Base-by-base conservation (phyloP, 2,329 filamentous ascomycete species). In the Lecanosticta acicola region DNA sequence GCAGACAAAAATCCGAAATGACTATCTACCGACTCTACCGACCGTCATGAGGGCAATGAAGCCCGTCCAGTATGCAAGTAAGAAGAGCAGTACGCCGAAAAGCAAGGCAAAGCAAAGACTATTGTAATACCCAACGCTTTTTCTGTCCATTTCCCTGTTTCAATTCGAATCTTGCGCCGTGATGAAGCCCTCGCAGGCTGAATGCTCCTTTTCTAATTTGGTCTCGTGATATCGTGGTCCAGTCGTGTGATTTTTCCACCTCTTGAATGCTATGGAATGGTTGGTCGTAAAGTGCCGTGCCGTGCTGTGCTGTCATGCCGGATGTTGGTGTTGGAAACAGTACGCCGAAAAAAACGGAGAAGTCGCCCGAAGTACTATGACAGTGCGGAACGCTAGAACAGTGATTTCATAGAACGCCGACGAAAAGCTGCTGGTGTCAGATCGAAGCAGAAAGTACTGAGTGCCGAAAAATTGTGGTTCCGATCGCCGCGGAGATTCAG, bases 281-380 rank as follows among this genome's bases (percentile, higher is more conserved):
- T 29, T 29, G 14, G 7, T 33, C 14, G 20, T 26, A 19, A 39
- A 26, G 37, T 39, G 9, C 19, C 29, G 37, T 26, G 8, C 3
- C 24, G 24, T 11, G 24, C 24, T 29, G 24, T 29, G 24, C 24
- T 11, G 24, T 29, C 11, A 29, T 29, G 24, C 24, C 24, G 18
- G 21, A 16, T 10, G 34, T 37, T 17, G 11, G 10, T 39, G 5
- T 11, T 26, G 7, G 9, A 24, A 42, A 37, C 33, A 45, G 48
- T 45, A 48, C 37, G 45, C 41, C 48, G 41, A 42, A 48, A 43
- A 37, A 29, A 29, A 29, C 24, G 24, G 11, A 5, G 24, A 29
- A 29, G 24, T 29, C 7, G 11, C 24, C 24, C 29, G 26, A 20
- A 17, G 34, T 33, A 26, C 19, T 29, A 11, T 24, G 32, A 20